Evolutionary conservation across 192 early-diverging fungal species (phyloP).

Genomic region (Coemansia sp.): DNA sequence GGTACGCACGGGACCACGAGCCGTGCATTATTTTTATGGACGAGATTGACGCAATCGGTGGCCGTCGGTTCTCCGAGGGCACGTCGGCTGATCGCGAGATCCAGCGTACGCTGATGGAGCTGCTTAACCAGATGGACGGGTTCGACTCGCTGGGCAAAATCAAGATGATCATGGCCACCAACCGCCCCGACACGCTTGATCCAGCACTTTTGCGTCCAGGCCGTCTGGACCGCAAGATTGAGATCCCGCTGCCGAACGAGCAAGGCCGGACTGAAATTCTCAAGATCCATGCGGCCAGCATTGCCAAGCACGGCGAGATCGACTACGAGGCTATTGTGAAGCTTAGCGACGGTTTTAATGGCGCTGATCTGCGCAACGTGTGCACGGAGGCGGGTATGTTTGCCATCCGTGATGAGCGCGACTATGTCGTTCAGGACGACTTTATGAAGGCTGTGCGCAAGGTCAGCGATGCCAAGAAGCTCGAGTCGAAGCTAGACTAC

Average conservation of each 20-base stretch:
- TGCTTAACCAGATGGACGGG: slow-evolving; percentile 99
- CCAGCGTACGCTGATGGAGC: slow-evolving; percentile 98
- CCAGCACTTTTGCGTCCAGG: slow-evolving; percentile 97
- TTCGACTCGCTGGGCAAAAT: slow-evolving; percentile 97
- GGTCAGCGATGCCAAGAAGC: slow-evolving; percentile 95
- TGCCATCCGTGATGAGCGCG: slow-evolving; percentile 98
- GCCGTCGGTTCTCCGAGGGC: slow-evolving; percentile 96
- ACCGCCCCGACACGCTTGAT: slow-evolving; percentile 97
- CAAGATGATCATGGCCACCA: slow-evolving; percentile 99
- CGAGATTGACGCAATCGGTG: slow-evolving; percentile 99
- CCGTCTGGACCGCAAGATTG: slow-evolving; percentile 97
- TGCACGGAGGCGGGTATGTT: slow-evolving; percentile 99
- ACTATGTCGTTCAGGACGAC: slow-evolving; percentile 97
- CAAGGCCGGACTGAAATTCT: slow-evolving; percentile 94
- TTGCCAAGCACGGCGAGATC: slow-evolving; percentile 96
- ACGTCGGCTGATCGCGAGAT: slow-evolving; percentile 99
- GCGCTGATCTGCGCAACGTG: slow-evolving; percentile 97
- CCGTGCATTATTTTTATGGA: slow-evolving; percentile 99
- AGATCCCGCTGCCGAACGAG: slow-evolving; percentile 99
- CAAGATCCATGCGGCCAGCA: slow-evolving; percentile 91
- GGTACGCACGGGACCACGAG: slow-evolving; percentile 98
- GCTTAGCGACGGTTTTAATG: slow-evolving; percentile 97
- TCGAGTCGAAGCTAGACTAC: slow-evolving; percentile 87
- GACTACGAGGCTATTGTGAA: slow-evolving; percentile 99
- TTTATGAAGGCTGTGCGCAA: slow-evolving; percentile 99